Evolutionary conservation across 164 flowering plant genomes (phyloP).

Genomic region (Warburgia ugandensis): DNA sequence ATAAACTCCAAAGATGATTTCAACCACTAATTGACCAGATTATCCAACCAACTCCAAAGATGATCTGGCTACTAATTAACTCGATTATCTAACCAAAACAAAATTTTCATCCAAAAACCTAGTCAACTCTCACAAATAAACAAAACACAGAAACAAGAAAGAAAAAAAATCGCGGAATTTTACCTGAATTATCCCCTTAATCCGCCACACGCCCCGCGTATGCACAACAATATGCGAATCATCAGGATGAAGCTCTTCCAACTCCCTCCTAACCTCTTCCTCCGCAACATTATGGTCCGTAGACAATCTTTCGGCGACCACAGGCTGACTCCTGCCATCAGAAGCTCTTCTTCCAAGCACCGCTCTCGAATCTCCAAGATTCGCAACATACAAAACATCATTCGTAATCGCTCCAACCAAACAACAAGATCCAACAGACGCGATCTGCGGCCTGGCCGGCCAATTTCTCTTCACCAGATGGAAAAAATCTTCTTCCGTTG

Average conservation of each 20-base stretch:
- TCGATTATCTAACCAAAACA: too few relatives aligned
- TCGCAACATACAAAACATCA: conserved; percentile 35
- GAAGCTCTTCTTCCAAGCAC: conserved; percentile 28
- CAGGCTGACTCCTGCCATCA: conserved; percentile 12
- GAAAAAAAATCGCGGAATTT: background rate
- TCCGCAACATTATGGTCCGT: conserved; percentile 82
- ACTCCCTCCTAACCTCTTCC: conserved; percentile 74
- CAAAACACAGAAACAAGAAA: conserved; percentile 2
- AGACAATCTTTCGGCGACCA: conserved; percentile 56
- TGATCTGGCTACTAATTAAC: too few relatives aligned
- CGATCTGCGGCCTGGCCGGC: conserved; percentile 31
- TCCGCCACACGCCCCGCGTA: conserved; percentile 87
- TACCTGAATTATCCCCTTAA: conserved; percentile 97
- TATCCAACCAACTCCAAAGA: too few relatives aligned
- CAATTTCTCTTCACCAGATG: conserved; percentile 31
- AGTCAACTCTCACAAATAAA: background rate
- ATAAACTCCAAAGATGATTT: too few relatives aligned
- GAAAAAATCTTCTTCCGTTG: conserved; percentile 35
- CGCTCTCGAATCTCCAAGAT: conserved; percentile 42
- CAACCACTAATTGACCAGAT: too few relatives aligned
- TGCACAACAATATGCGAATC: conserved; percentile 75
- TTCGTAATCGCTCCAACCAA: conserved; percentile 34
- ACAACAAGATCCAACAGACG: conserved; percentile 43
- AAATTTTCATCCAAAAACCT: background rate
- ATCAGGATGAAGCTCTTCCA: conserved; percentile 81